Conservation (phyloP, 345 rosid genomes). For the Eucalyptus erythrocorys region DNA sequence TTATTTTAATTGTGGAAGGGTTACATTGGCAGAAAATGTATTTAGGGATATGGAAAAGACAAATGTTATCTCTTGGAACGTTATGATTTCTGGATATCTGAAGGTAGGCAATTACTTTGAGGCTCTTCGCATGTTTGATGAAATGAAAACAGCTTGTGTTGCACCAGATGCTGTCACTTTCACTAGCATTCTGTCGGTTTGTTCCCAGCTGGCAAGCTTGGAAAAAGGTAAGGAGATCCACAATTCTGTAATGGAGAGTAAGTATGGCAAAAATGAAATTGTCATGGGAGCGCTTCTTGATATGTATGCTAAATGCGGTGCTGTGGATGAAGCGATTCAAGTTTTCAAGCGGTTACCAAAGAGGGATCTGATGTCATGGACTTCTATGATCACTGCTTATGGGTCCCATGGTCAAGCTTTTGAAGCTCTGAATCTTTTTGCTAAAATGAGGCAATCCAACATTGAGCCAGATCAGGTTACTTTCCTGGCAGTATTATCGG, state of each 20-base stretch:
- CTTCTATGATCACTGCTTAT: constrained; percentile 64
- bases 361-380: constrained; percentile 61
- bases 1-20: constrained; percentile 55
- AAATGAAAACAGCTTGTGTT: constrained; percentile 29
- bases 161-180: constrained; percentile 54
- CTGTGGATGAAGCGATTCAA: constrained; percentile 36
- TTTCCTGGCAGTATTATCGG: constrained; percentile 57
- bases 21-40: constrained; percentile 32
- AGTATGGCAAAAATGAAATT: constrained; percentile 24
- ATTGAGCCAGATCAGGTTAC: constrained; percentile 45
- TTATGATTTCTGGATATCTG: constrained; percentile 58
- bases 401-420: constrained; percentile 59
- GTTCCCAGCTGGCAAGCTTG: constrained; percentile 54
- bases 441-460: constrained; percentile 32
- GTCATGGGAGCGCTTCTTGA: constrained; percentile 71
- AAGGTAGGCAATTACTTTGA: constrained; percentile 31
- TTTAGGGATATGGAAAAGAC: constrained; percentile 18
- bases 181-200: constrained; percentile 45
- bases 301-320: constrained; percentile 88
- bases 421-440: constrained; percentile 42
- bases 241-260: constrained; percentile 8
- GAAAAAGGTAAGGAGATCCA: constrained; percentile 66
- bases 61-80: constrained; percentile 36
- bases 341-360: constrained; percentile 31
- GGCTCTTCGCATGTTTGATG: constrained; percentile 30